phyloP scores from a whole-genome alignment of 1,284 basidiomycete species.

The Nidula niveotomentosa region DNA sequence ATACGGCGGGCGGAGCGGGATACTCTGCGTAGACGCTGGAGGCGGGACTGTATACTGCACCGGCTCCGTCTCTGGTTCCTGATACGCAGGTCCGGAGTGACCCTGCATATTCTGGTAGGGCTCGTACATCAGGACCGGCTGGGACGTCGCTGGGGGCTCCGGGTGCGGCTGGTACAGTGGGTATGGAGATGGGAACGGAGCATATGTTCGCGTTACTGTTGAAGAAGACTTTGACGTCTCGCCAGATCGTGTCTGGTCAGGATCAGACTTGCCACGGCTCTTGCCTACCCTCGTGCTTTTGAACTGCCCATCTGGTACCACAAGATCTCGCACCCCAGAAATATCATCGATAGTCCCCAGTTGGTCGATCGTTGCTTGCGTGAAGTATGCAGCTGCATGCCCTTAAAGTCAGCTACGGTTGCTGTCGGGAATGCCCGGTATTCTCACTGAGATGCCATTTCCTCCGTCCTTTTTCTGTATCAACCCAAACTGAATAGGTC shows the following conservation, averaged over 20 bases:
- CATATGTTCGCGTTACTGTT: slow-evolving; percentile 44
- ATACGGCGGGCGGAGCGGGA: neutral
- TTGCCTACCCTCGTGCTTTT: slow-evolving; percentile 61
- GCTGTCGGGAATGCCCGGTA: neutral
- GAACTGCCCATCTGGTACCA: slow-evolving; percentile 61
- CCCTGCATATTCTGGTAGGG: slow-evolving; percentile 27
- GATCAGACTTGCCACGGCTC: slow-evolving; percentile 37
- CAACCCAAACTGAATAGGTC: slow-evolving; percentile 74
- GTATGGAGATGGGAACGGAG: slow-evolving; percentile 50
- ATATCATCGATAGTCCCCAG: slow-evolving; percentile 67
- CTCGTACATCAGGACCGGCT: slow-evolving; percentile 36
- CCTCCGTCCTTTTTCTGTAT: slow-evolving; percentile 57
- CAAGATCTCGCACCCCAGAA: slow-evolving; percentile 47
- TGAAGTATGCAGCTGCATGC: slow-evolving; percentile 70
- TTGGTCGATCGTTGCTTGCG: slow-evolving; percentile 65
- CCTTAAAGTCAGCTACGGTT: neutral
- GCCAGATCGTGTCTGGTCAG: slow-evolving; percentile 15
- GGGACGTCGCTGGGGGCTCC: slow-evolving; percentile 12
- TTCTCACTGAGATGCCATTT: slow-evolving; percentile 78
- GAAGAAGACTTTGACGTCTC: slow-evolving; percentile 23
- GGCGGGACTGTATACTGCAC: neutral
- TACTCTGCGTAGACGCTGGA: neutral
- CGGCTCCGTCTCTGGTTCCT: neutral
- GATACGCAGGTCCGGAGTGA: neutral
- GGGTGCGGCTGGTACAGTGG: slow-evolving; percentile 16